Evolutionary conservation across 164 flowering plant genomes (phyloP).

Genomic region (Aristolochia californica): DNA sequence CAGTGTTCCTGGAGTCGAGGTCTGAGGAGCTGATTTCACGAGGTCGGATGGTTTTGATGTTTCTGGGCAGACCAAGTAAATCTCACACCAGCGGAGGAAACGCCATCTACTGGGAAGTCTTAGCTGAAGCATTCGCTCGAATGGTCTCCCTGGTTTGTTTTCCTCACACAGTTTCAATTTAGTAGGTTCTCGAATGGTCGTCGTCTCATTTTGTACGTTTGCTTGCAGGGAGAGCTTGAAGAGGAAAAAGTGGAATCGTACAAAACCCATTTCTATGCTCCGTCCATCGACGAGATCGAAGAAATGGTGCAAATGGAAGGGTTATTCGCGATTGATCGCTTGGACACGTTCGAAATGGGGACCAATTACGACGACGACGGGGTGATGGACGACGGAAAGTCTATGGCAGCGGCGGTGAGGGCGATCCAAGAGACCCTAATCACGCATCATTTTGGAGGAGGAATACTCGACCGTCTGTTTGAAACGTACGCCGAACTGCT

Average conservation of each 20-base stretch:
- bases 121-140: slow-evolving; percentile 35
- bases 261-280: slow-evolving; percentile 68
- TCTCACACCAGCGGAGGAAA: slow-evolving; percentile 52
- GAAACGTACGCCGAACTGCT: slow-evolving; percentile 39
- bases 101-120: slow-evolving; percentile 56
- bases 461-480: slow-evolving; percentile 50
- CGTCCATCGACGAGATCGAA: slow-evolving; percentile 55
- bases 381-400: slow-evolving; percentile 29
- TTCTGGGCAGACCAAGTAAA: slow-evolving; percentile 42
- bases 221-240: slow-evolving; percentile 49
- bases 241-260: slow-evolving; percentile 54
- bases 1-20: slow-evolving; percentile 42
- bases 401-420: slow-evolving; percentile 52
- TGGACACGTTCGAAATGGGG: slow-evolving; percentile 47
- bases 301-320: slow-evolving; percentile 45
- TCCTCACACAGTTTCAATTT: not conserved
- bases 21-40: slow-evolving; percentile 51
- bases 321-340: slow-evolving; percentile 35
- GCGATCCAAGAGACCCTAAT: slow-evolving; percentile 75
- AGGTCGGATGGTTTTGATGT: slow-evolving; percentile 62
- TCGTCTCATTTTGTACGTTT: not conserved
- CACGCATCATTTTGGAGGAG: slow-evolving; percentile 56
- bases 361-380: slow-evolving; percentile 10
- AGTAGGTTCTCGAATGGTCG: not conserved
- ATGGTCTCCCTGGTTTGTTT: slow-evolving; percentile 42